Evolutionary conservation across 257 asterid genomes (phyloP), one percentile per base, ranked within the genome.

Genomic region (Salvia splendens): DNA sequence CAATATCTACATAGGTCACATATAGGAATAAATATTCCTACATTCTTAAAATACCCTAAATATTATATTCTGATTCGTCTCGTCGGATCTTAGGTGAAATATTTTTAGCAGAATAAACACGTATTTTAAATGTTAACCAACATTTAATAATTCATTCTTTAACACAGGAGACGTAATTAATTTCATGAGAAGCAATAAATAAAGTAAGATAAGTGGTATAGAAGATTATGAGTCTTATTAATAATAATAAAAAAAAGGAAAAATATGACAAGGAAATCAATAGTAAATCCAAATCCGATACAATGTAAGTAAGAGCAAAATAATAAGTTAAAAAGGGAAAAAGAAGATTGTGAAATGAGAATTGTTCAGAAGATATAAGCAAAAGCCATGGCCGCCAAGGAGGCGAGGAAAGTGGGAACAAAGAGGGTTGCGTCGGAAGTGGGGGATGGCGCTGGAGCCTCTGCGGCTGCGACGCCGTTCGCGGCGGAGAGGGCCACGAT

Each of bases 381-480:
- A 59, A 74, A 80, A 36, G 79, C 84, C 65, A 83, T 36, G 68
- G 87, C 84, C 16, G 58, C 71, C 16, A 81, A 28, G 24, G 92
- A 76, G 16, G 87, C 82, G 10, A 78, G 5, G 32, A 79, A 5
- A 43, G 92, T 42, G 3, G 92, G 89, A 36, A 82, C 63, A 40
- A 83, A 86, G 49, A 65, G 17, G 12, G 87, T 6, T 28, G 86
- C 87, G 45, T 72, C 87, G 52, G 92, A 86, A 40, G 79, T 11
- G 8, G 92, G 92, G 8, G 82, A 59, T 0, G 92, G 89, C 0
- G 92, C 87, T 12, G 92, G 89, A 42, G 81, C 78, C 12, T 74
- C 80, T 1, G 85, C 82, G 32, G 87, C 86, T 50, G 83, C 28
- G 72, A 78, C 86, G 33, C 80, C 80, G 43, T 72, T 80, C 16